These are phyloP conservation scores for Helenozyma rhizophorensis DNA, from an alignment of 805 yeast genomes.

Conservation along the genomic window DNA sequence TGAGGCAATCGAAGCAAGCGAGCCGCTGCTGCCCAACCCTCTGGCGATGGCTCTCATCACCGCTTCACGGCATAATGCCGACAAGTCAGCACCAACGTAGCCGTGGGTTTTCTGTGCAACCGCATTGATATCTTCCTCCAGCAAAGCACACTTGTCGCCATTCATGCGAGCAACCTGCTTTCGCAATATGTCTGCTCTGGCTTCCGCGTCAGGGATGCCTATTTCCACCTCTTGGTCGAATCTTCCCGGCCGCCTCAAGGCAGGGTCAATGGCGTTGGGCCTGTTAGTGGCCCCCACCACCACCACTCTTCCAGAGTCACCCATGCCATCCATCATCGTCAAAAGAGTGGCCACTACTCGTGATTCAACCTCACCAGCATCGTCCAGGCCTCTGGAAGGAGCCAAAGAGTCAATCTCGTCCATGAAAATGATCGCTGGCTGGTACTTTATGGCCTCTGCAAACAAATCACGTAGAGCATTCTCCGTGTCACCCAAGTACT, in stretches of 20 bases:
- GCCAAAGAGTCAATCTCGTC: conserved; percentile 94
- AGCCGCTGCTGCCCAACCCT: conserved; percentile 30
- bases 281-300: conserved; percentile 73
- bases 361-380: conserved; percentile 84
- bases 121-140: conserved; percentile 49
- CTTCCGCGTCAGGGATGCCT: conserved; percentile 85
- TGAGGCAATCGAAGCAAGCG: conserved; percentile 1
- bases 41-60: conserved; percentile 78
- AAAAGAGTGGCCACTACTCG: conserved; percentile 86
- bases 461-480: conserved; percentile 75
- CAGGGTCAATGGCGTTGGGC: conserved; percentile 65
- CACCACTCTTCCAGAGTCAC: conserved; percentile 59
- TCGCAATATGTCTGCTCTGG: conserved; percentile 66
- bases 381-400: conserved; percentile 80
- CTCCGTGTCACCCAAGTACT: conserved; percentile 93
- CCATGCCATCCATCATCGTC: conserved; percentile 77
- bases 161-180: conserved; percentile 58
- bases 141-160: conserved; percentile 40
- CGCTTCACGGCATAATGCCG: conserved; percentile 83
- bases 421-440: conserved; percentile 82
- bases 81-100: conserved; percentile 93
- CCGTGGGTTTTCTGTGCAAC: conserved; percentile 87
- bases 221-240: conserved; percentile 87
- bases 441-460: conserved; percentile 77
- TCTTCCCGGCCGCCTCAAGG: conserved; percentile 80